Evolutionary conservation across 73 alveolate species (phyloP).

Genomic region (Tetrahymena thermophila): DNA sequence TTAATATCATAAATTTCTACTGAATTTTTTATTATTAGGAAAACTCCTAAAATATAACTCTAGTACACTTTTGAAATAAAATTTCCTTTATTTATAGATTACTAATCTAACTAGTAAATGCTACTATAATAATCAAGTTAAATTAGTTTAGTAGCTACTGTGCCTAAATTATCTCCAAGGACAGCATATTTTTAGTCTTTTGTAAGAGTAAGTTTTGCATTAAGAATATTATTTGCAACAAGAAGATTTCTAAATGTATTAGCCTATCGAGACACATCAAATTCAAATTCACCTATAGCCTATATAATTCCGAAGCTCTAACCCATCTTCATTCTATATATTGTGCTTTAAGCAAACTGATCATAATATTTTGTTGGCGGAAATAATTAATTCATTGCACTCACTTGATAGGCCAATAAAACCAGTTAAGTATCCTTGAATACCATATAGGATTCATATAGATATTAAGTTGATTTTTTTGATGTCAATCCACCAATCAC

Average conservation of each 20-base stretch:
- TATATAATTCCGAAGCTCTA: neutral
- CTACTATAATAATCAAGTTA: neutral
- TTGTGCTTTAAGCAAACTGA: neutral
- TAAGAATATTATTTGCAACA: neutral
- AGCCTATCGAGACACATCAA: neutral
- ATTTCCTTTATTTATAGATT: neutral
- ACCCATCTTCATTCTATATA: neutral
- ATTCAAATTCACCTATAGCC: neutral
- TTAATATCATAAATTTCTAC: neutral
- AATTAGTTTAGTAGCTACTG: neutral
- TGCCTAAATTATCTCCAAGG: neutral
- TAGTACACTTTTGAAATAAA: neutral
- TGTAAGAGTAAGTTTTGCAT: neutral
- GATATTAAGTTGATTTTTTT: neutral
- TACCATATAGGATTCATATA: neutral
- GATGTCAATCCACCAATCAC: neutral
- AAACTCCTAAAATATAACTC: neutral
- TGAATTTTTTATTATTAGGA: neutral
- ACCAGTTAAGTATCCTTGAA: neutral
- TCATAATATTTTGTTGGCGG: neutral
- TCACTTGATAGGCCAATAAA: neutral
- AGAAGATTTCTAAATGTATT: neutral
- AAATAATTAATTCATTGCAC: neutral
- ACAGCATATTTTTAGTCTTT: neutral
- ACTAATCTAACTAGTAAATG: neutral